A percentile compares a stretch with the other conserved stretches of the same genome.
phyloP scores from a whole-genome alignment of 1,284 basidiomycete species.

The Boletus mariae region DNA sequence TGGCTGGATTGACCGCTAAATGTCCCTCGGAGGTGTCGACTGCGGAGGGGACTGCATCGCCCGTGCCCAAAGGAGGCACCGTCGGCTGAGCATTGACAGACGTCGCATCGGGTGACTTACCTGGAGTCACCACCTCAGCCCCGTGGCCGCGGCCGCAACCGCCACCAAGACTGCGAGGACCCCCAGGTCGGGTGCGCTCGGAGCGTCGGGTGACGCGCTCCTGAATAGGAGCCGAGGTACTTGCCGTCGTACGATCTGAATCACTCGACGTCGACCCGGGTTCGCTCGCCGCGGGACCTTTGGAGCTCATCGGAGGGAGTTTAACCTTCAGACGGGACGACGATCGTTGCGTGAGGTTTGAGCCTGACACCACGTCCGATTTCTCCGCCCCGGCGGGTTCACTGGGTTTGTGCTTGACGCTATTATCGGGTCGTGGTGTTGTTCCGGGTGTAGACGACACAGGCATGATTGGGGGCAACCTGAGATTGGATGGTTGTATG shows the following conservation, averaged over 20 bases:
- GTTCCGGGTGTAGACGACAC: not conserved
- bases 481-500: constrained; percentile 14
- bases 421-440: not conserved
- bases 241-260: not conserved
- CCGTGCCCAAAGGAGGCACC: not conserved
- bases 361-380: not conserved
- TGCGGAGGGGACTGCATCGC: not conserved
- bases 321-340: constrained; percentile 1
- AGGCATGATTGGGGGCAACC: constrained; percentile 1
- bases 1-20: not conserved
- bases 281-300: not conserved
- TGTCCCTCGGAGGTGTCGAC: not conserved
- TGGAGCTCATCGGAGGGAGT: not conserved
- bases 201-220: not conserved
- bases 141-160: not conserved
- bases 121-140: not conserved
- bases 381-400: not conserved
- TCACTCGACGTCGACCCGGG: not conserved
- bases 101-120: not conserved
- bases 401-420: not conserved
- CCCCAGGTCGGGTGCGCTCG: not conserved
- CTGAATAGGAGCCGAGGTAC: not conserved
- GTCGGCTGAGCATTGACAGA: not conserved
- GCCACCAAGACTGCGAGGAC: not conserved
- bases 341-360: not conserved